Evolutionary conservation across 2,329 filamentous ascomycete genomes (phyloP), one percentile per base, ranked within the genome.

Genomic region (Sordariomycetes sp.): DNA sequence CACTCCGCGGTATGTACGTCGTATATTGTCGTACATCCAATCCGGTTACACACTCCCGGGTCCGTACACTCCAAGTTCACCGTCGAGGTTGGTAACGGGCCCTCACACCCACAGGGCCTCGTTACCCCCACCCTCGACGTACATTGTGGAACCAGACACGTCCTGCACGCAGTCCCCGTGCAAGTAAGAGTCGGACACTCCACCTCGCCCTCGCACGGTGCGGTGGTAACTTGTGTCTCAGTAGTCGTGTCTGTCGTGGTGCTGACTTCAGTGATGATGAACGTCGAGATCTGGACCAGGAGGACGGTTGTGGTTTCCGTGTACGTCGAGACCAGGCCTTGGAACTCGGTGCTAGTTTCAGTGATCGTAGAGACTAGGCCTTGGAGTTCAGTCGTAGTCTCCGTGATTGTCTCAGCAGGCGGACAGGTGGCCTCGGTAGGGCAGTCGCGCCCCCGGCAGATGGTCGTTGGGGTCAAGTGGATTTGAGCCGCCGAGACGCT

Each of bases 1-100:
- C 54, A 28, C 15, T 28, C 15, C 17, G 25, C 39, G 7, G 54
- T 51, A 12, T 24, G 39, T 10, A 51, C 42, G 17, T 51, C 36
- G 15, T 56, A 56, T 25, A 56, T n/a, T 13, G 54, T 56, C 28
- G 54, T 51, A 36, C 54, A 56, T 24, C 54, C 54, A 36, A 56
- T 51, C 25, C 42, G 34, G 34, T 56, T 56, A 20, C 54, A 56
- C 17, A 51, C 28, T 6, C 39, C 54, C 25, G 39, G 5, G 15
- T 39, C 54, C 4, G 15, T 35, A 25, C 54, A 56, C 35, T 20
- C n/a, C n/a, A 56, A 56, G 12, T 56, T 36, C 17, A 56, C 54
- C 25, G 54, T 56, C 24, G 54, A 20, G 2, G 54, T 56, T 10
- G 45, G 54, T 8, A 56, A 36, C 42, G 54, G 39, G 8, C 17